Evolutionary conservation across 1,139 yeast species (phyloP).

Genomic region (Wickerhamomyces sp.): DNA sequence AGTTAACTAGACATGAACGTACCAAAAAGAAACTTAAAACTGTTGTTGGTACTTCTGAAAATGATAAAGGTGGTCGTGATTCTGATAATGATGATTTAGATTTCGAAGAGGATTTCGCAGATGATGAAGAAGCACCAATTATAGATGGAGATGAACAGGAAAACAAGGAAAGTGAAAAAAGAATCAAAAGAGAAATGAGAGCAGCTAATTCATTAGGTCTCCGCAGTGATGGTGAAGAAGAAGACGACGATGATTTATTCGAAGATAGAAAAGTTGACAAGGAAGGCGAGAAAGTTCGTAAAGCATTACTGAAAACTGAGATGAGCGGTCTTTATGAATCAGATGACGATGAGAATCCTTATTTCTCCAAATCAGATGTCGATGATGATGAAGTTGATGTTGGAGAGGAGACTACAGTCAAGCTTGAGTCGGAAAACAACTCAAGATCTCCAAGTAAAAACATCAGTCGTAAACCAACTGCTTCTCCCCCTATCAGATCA

Average conservation of each 20-base stretch:
- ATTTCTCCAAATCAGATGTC: conserved; percentile 66
- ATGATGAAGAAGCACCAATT: conserved; percentile 97
- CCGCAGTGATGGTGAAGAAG: conserved; percentile 56
- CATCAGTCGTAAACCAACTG: conserved; percentile 22
- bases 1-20: conserved; percentile 39
- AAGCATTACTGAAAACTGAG: conserved; percentile 81
- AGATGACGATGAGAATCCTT: conserved; percentile 82
- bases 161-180: conserved; percentile 81
- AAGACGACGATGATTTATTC: conserved; percentile 50
- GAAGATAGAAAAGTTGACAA: conserved; percentile 80
- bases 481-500: conserved; percentile 18
- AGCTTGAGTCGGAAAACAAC: conserved; percentile 34
- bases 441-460: conserved; percentile 36
- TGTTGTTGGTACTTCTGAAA: conserved; percentile 51
- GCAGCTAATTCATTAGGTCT: conserved; percentile 74
- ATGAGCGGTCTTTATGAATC: conserved; percentile 87
- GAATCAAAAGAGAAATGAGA: conserved; percentile 87
- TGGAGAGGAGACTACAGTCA: conserved; percentile 25
- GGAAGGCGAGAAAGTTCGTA: conserved; percentile 83
- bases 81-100: conserved; percentile 91
- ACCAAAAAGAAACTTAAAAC: conserved; percentile 50
- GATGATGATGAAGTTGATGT: conserved; percentile 49
- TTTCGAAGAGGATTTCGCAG: conserved; percentile 95
- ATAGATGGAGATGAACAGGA: conserved; percentile 97
- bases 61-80: conserved; percentile 42